These are phyloP conservation scores for Puccinia horiana DNA, from an alignment of 1,284 basidiomycete genomes.

Conservation along the genomic window DNA sequence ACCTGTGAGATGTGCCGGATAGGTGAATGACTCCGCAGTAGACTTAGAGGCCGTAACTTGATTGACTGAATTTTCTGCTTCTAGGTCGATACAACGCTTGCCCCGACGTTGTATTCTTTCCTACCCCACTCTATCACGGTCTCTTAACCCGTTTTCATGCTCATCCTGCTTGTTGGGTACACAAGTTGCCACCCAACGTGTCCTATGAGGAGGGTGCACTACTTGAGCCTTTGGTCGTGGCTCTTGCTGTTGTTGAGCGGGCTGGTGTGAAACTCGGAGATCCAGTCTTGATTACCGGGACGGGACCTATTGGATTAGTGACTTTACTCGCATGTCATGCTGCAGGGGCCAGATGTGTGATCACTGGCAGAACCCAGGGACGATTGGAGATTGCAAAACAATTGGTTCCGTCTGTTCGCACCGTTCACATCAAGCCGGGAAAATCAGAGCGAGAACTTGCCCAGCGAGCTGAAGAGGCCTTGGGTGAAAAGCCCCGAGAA, in stretches of 20 bases:
- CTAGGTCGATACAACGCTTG: slow-evolving; percentile 46
- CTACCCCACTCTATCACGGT: slow-evolving; percentile 56
- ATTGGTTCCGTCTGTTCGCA: slow-evolving; percentile 62
- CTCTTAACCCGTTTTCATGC: slow-evolving; percentile 61
- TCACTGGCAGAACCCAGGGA: slow-evolving; percentile 62
- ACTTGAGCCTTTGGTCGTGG: slow-evolving; percentile 64
- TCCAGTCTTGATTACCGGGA: slow-evolving; percentile 61
- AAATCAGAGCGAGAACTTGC: too few species aligned
- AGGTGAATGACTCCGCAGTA: slow-evolving; percentile 3
- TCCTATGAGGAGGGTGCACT: slow-evolving; percentile 63
- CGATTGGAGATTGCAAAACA: slow-evolving; percentile 64
- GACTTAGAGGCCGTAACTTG: too few species aligned
- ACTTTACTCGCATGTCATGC: slow-evolving; percentile 63
- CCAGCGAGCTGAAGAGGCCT: slow-evolving; percentile 57
- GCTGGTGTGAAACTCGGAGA: slow-evolving; percentile 62
- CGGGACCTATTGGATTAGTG: slow-evolving; percentile 64
- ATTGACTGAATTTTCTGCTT: background rate
- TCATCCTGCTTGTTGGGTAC: slow-evolving; percentile 64
- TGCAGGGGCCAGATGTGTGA: slow-evolving; percentile 63
- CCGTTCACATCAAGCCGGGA: slow-evolving; percentile 57
- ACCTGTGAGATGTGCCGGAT: slow-evolving; percentile 46
- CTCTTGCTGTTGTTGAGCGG: slow-evolving; percentile 63
- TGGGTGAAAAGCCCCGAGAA: slow-evolving; percentile 60
- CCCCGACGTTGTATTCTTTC: slow-evolving; percentile 55
- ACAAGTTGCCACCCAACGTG: slow-evolving; percentile 62